These are phyloP conservation scores for Heliamphora exappendiculata DNA, from an alignment of 148 eudicot genomes.

Conservation along the genomic window DNA sequence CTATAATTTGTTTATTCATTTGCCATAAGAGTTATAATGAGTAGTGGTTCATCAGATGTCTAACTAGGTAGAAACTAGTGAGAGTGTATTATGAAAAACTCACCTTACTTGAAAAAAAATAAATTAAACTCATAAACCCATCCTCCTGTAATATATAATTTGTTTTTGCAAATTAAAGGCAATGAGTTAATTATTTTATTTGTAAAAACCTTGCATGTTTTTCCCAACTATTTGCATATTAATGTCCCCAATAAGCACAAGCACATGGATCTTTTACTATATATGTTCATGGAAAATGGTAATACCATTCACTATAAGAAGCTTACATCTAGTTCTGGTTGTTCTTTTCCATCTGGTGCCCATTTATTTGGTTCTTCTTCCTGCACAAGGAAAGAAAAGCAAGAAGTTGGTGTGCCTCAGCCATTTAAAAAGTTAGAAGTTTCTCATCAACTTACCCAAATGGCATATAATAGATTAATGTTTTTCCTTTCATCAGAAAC, in stretches of 20 bases:
- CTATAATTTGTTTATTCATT: not conserved
- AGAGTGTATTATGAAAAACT: not conserved
- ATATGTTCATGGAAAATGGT: not conserved
- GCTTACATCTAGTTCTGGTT: constrained; percentile 15
- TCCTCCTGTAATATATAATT: not conserved
- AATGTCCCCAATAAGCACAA: not conserved
- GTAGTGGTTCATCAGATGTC: not conserved
- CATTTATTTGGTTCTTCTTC: constrained; percentile 7
- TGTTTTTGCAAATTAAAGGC: not conserved
- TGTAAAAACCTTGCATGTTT: not conserved
- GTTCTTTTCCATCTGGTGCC: not conserved
- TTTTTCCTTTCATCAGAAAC: not conserved
- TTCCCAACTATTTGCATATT: not conserved
- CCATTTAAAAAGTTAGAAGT: not conserved
- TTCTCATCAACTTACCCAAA: not conserved
- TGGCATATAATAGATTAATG: not conserved
- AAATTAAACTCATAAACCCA: not conserved
- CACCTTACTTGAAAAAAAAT: not conserved
- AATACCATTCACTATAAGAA: not conserved
- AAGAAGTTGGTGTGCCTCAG: not conserved
- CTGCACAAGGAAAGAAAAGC: constrained; percentile 9
- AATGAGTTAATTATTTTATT: not conserved
- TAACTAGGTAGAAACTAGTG: not conserved
- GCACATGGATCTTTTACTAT: not conserved
- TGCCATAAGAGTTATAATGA: not conserved